phyloP scores from a whole-genome alignment of 495 filamentous ascomycete species.

The Hypoxylon crocopeplum region DNA sequence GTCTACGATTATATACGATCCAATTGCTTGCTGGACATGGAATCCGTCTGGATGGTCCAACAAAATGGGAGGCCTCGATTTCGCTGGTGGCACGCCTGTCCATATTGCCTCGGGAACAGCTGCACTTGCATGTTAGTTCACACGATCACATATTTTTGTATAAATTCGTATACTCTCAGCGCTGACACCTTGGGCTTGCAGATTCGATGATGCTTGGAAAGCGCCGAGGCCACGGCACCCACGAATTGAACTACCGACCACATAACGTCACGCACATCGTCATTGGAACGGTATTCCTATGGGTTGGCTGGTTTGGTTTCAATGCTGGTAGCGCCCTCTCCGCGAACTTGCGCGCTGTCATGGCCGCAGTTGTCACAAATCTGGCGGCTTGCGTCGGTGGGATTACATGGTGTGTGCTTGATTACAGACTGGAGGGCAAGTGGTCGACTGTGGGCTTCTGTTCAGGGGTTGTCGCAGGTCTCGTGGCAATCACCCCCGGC shows the following conservation, averaged over 20 bases:
- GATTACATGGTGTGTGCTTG: constrained; percentile 93
- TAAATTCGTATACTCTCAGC: neutral
- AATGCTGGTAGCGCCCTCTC: constrained; percentile 92
- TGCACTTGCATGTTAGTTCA: constrained; percentile 70
- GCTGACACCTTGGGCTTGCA: constrained; percentile 39
- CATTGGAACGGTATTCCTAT: constrained; percentile 95
- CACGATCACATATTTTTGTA: constrained; percentile 68
- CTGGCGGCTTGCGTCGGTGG: constrained; percentile 84
- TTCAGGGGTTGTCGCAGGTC: constrained; percentile 88
- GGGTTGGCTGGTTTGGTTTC: constrained; percentile 99
- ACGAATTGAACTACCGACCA: constrained; percentile 93
- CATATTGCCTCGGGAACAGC: constrained; percentile 92
- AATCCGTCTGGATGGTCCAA: constrained; percentile 86
- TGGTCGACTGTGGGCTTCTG: constrained; percentile 98
- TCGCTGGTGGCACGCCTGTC: constrained; percentile 94
- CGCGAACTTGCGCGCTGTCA: constrained; percentile 86
- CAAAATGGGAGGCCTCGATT: constrained; percentile 87
- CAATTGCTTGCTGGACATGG: constrained; percentile 99
- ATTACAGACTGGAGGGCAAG: constrained; percentile 92
- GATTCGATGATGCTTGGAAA: constrained; percentile 91
- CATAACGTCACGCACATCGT: constrained; percentile 98
- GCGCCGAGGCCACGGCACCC: constrained; percentile 83
- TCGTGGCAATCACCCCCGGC: constrained; percentile 92
- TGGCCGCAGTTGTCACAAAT: constrained; percentile 77
- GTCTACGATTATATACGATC: constrained; percentile 92